A percentile compares a stretch with the other conserved stretches of the same genome.
Evolutionary conservation across 2,329 filamentous ascomycete species (phyloP).

Genomic region (Paraconiothyrium sp.): DNA sequence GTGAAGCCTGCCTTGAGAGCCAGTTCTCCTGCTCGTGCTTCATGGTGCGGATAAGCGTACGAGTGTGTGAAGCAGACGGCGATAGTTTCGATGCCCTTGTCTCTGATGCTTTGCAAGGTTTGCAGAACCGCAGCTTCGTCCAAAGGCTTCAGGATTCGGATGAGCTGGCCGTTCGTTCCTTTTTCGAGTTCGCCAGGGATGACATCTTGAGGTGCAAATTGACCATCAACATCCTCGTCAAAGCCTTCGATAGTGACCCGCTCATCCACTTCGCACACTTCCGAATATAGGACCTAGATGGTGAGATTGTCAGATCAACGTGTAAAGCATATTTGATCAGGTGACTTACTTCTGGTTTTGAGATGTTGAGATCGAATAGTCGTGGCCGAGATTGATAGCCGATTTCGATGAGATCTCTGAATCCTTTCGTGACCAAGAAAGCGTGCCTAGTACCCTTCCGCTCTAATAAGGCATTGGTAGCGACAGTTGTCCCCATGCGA

Average conservation of each 20-base stretch:
- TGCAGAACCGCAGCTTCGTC: neutral
- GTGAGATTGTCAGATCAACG: neutral
- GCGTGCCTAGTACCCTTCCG: slow-evolving; percentile 24
- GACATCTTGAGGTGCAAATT: slow-evolving; percentile 2
- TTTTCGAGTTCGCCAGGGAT: slow-evolving; percentile 4
- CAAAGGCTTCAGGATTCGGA: slow-evolving; percentile 18
- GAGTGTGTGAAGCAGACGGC: slow-evolving; percentile 16
- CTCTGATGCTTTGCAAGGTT: neutral
- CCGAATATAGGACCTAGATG: slow-evolving; percentile 22
- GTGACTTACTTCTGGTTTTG: slow-evolving; percentile 24
- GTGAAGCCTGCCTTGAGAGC: slow-evolving; percentile 41
- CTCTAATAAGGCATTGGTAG: slow-evolving; percentile 37
- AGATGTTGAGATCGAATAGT: slow-evolving; percentile 37
- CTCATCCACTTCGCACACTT: slow-evolving; percentile 35
- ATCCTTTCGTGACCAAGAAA: slow-evolving; percentile 32
- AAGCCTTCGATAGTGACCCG: slow-evolving; percentile 35
- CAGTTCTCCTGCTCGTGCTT: slow-evolving; percentile 34
- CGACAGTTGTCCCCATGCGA: slow-evolving; percentile 35
- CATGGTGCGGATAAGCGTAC: slow-evolving; percentile 47
- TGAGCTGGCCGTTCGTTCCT: slow-evolving; percentile 25
- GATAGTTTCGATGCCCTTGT: slow-evolving; percentile 5
- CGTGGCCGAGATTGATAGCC: slow-evolving; percentile 37
- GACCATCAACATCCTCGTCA: slow-evolving; percentile 23
- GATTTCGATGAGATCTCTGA: slow-evolving; percentile 33
- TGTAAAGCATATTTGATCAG: neutral